Evolutionary conservation across 495 filamentous ascomycete species (phyloP), one percentile per base, ranked within the genome.

Genomic region (Achaetomiella virescens): DNA sequence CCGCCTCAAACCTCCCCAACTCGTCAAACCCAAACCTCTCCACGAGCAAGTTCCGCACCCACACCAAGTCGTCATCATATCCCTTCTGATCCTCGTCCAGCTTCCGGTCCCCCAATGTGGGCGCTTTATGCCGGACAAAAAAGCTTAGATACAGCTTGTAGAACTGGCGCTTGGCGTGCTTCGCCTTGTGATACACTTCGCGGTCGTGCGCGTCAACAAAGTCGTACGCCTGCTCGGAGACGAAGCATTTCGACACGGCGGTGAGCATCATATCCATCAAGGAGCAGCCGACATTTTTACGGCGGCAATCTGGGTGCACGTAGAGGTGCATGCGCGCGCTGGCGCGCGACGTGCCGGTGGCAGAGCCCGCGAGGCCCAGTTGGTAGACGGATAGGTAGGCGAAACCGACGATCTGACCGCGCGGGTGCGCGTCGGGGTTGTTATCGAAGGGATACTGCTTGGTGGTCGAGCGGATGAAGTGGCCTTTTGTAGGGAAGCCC

Each of bases 261-360:
- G 22, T 36, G 2, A 76, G 51, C 7, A 76, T 17, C 18, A 61
- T 63, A 52, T 76, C 72, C 6, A 76, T 45, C 2, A 78, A 52
- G 3, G 67, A 65, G 15, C 60, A 61, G 7, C 75, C 71, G 24
- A 75, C 43, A 21, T 65, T 62, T 36, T 69, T 70, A 11, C 66
- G 66, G 11, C 72, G 64, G 33, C 60, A 67, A 0, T 66, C 49
- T 0, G 63, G 58, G 17, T 71, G 59, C 2, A 78, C 74, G 31
- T 67, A 67, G 10, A 75, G 36, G 20, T 71, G 58, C 11, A 71
- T 46, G 37, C 63, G 66, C 15, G 63, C 68, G 5, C 67, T 57
- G 14, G 54, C 51, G 15, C 69, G 55, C 36, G 61, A 55, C 53
- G 45, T 62, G 12, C 67, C 61, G 31, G 40, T 41, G 12, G 22